Evolutionary conservation across 257 asterid species (phyloP).

Genomic region (Solanum dulcamara): DNA sequence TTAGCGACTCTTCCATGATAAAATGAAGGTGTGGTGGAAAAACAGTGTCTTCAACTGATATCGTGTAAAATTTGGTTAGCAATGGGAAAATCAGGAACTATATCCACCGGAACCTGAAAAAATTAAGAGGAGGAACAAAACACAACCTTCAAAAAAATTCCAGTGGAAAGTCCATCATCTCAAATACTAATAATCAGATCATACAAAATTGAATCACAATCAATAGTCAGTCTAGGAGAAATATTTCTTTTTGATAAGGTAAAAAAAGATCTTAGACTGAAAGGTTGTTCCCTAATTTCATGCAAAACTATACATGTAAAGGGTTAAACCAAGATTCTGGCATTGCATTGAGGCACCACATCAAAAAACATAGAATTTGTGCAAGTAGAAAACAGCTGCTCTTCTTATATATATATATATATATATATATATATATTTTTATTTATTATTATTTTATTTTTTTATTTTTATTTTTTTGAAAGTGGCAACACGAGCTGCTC

Average conservation of each 20-base stretch:
- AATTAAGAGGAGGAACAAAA: neutral
- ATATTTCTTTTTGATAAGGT: neutral
- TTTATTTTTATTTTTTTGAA: too few relatives aligned
- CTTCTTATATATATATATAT: neutral
- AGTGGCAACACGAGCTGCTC: too few relatives aligned
- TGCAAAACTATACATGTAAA: neutral
- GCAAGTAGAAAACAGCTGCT: neutral
- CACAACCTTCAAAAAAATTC: neutral
- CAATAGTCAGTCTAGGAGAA: neutral
- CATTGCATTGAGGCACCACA: neutral
- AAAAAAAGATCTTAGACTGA: neutral
- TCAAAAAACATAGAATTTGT: neutral
- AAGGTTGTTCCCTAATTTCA: neutral
- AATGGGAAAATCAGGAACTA: conserved; percentile 71
- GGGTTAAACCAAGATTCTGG: neutral
- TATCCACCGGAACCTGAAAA: conserved; percentile 87
- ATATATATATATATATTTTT: too few relatives aligned
- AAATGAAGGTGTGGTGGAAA: neutral
- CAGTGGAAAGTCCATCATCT: neutral
- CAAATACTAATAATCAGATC: neutral
- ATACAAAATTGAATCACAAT: neutral
- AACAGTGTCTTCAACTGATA: conserved; percentile 9
- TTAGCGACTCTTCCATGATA: neutral
- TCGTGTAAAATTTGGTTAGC: conserved; percentile 43
- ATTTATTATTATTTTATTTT: too few relatives aligned